Conservation (phyloP, 495 filamentous ascomycete species). For the Penicillium maclennaniae region DNA sequence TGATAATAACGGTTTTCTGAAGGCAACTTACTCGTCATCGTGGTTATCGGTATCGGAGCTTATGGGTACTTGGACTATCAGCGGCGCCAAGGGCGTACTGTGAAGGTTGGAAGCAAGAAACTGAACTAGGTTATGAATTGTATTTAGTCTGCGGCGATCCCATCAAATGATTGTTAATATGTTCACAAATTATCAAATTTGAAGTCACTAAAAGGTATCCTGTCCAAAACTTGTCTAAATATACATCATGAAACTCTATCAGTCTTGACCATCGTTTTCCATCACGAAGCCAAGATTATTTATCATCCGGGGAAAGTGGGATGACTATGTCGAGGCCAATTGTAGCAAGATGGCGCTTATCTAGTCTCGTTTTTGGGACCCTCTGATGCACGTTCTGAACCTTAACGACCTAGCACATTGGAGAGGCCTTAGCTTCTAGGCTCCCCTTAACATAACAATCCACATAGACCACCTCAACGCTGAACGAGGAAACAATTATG, state of each 20-base stretch:
- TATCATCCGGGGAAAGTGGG: not conserved
- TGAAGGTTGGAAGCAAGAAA: conserved; percentile 10
- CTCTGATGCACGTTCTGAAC: conserved; percentile 2
- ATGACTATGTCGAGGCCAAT: not conserved
- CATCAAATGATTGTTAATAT: too few species aligned
- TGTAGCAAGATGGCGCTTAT: not conserved
- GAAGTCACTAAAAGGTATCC: too few species aligned
- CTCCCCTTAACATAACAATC: not conserved
- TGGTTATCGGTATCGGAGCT: conserved; percentile 7
- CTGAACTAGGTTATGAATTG: conserved; percentile 7
- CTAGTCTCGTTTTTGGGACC: not conserved
- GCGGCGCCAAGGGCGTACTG: conserved; percentile 9
- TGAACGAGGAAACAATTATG: not conserved
- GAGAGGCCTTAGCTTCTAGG: not conserved
- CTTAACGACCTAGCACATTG: not conserved
- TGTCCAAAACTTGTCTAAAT: too few species aligned
- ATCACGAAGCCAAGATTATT: not conserved
- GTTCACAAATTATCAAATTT: too few species aligned
- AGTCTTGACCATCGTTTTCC: too few species aligned
- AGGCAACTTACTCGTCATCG: conserved; percentile 20
- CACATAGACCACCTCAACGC: not conserved
- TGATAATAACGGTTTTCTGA: not conserved
- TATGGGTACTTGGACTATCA: conserved; percentile 16
- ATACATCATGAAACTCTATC: too few species aligned
- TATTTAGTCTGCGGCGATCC: too few species aligned